A percentile compares a stretch with the other conserved stretches of the same genome.
Conservation (phyloP, 192 early-diverging fungal species). For the Neocallimastix lanati region DNA sequence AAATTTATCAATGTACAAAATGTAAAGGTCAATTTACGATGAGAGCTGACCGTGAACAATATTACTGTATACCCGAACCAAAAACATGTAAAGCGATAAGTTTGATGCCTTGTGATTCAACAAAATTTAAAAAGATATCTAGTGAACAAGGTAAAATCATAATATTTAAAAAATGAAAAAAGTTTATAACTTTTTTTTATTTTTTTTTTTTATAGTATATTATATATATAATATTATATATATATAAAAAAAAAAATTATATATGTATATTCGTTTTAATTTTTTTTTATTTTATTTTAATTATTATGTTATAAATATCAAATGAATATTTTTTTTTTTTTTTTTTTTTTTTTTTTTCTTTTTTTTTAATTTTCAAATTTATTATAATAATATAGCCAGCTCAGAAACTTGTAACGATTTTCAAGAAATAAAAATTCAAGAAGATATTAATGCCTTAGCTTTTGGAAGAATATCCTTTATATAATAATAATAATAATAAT, state of each 20-base stretch:
- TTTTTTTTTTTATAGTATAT: too few species aligned
- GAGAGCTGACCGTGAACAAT: constrained; percentile 41
- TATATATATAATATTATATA: too few species aligned
- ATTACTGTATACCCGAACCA: constrained; percentile 34
- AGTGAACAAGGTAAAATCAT: constrained; percentile 7
- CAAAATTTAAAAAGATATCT: constrained; percentile 23
- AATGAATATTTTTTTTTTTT: too few species aligned
- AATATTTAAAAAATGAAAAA: too few species aligned
- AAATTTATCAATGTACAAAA: constrained; percentile 24
- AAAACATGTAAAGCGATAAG: constrained; percentile 20
- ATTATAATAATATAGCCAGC: too few species aligned
- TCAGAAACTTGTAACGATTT: constrained; percentile 42
- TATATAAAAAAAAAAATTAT: too few species aligned
- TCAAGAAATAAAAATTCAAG: constrained; percentile 63
- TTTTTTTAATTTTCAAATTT: too few species aligned
- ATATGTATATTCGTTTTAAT: too few species aligned
- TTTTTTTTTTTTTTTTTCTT: too few species aligned
- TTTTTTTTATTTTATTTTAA: too few species aligned
- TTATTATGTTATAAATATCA: too few species aligned
- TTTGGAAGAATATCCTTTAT: constrained; percentile 37
- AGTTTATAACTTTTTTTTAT: too few species aligned
- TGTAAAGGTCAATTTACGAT: constrained; percentile 39
- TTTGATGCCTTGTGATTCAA: constrained; percentile 20
- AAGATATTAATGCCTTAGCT: constrained; percentile 39
- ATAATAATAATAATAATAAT: not conserved